phyloP scores from a whole-genome alignment of 2,329 filamentous ascomycete genomes.

The Chaetothyriales sp. region DNA sequence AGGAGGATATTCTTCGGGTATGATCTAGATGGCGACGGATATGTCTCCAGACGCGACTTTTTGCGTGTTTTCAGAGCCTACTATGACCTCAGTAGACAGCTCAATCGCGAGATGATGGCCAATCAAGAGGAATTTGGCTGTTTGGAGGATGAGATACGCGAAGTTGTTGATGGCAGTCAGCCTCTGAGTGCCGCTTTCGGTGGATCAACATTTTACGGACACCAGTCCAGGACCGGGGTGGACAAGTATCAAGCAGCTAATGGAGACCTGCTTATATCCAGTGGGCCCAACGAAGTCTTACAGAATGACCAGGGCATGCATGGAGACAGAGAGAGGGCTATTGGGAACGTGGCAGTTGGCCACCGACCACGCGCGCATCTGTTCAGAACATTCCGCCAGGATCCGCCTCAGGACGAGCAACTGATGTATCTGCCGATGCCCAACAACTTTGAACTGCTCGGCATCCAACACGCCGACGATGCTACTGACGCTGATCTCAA shows the following conservation, averaged over 20 bases:
- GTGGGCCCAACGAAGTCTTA: slow-evolving; percentile 37
- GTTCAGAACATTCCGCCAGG: slow-evolving; percentile 9
- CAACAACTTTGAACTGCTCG: slow-evolving; percentile 5
- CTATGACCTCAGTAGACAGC: slow-evolving; percentile 77
- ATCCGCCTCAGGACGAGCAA: slow-evolving; percentile 10
- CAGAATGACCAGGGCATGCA: slow-evolving; percentile 46
- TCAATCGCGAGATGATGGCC: slow-evolving; percentile 70
- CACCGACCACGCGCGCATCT: slow-evolving; percentile 7
- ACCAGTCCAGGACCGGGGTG: slow-evolving; percentile 45
- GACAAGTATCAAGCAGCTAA: slow-evolving; percentile 50
- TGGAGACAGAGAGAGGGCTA: slow-evolving; percentile 44
- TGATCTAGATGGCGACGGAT: slow-evolving; percentile 79
- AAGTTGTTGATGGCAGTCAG: slow-evolving; percentile 59
- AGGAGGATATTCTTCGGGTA: slow-evolving; percentile 71
- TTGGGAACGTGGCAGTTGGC: slow-evolving; percentile 31
- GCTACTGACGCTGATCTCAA: slow-evolving; percentile 7
- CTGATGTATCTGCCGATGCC: slow-evolving; percentile 6
- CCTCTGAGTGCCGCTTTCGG: slow-evolving; percentile 67
- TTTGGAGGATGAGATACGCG: slow-evolving; percentile 58
- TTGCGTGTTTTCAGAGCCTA: slow-evolving; percentile 83
- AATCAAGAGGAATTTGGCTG: slow-evolving; percentile 64
- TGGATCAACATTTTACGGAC: slow-evolving; percentile 49
- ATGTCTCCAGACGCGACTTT: slow-evolving; percentile 71
- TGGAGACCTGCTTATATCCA: slow-evolving; percentile 49
- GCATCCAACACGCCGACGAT: slow-evolving; percentile 8